Evolutionary conservation across 257 asterid genomes (phyloP), one percentile per base, ranked within the genome.

Genomic region (Scutellaria baicalensis): DNA sequence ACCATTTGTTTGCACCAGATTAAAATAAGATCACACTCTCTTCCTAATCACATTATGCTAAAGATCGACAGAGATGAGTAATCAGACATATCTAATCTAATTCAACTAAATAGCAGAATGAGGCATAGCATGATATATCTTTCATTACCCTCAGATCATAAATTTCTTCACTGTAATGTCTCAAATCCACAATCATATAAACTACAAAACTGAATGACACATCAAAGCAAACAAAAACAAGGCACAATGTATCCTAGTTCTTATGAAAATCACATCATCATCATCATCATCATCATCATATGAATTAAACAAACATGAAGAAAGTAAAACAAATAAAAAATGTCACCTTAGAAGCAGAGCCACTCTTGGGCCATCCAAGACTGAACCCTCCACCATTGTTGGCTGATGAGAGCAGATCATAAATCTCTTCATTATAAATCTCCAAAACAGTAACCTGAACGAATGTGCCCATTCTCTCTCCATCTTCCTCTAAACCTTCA

Each of bases 371-470:
- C 95, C 93, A 91, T 7, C 97, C 97, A 70, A 88, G 66, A 64
- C 79, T 76, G 75, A 89, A 89, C 21, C 97, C 96, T 54, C 96
- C 95, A 57, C 87, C 90, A 59, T 58, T 70, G 52, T 74, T 83
- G 44, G 77, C 75, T 0, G 92, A 42, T 1, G 89, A 82, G 74
- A 94, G 39, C 33, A 94, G 79, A 71, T 94, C 99, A 75, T 89
- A 94, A 8, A 94, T 86, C 63, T 94, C 99, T 60, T 94, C 99
- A 71, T 94, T 94, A 27, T 94, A 94, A 11, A 94, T 86, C 84
- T 91, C 99, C 82, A 94, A 69, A 13, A 91, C 97, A 31, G 96
- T 87, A 48, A 89, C 99, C 48, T 91, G 97, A 43, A 94, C 97
- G 77, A 92, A 91, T 6, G 77, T 88, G 17, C 91, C 90, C 43